Evolutionary conservation across 768 basidiomycete species (phyloP), one percentile per base, ranked within the genome.

Genomic region (Mycena olivaceomarginata): DNA sequence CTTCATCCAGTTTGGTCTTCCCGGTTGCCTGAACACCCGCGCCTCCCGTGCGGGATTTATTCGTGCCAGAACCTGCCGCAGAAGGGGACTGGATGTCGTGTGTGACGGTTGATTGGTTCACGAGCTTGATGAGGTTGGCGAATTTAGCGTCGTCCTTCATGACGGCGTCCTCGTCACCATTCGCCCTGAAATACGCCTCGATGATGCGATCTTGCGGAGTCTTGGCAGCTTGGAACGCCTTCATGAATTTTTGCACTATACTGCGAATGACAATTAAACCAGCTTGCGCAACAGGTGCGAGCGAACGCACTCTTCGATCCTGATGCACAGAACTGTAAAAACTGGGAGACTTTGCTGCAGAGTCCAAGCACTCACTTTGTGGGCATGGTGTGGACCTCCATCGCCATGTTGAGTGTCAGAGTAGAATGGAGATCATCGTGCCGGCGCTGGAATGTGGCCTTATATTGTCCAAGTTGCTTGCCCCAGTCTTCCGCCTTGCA

Each of bases 171-270:
- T 63, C 43, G 22, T 64, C 72, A 16, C 72, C 72, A 43, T 73
- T 46, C 37, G 53, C 62, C 12, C 40, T 66, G 63, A 73, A 53
- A 40, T 31, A 73, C 7, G 25, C 41, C 18, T 53, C 62, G 64
- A 73, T 65, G 9, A 68, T 66, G 65, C 64, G 46, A 13, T 73
- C 72, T 31, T 73, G 45, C 10, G 72, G 31, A 2, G 72, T 64
- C 48, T 45, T 63, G 7, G 51, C 13, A 56, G 43, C 37, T 64
- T 64, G 45, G 40, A 73, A 73, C 72, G 53, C 65, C 48, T 45
- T 48, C 16, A 40, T 39, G 72, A 73, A 66, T 41, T 53, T 51
- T 22, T 66, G 41, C 22, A 45, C 20, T 7, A 63, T 39, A 6
- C 62, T 63, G 15, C 25, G 64, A 66, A 48, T 8, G 57, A 10